A percentile compares a stretch with the other conserved stretches of the same genome.
Evolutionary conservation across 192 early-diverging fungal genomes (phyloP).

Genomic region (Podila clonocystis): DNA sequence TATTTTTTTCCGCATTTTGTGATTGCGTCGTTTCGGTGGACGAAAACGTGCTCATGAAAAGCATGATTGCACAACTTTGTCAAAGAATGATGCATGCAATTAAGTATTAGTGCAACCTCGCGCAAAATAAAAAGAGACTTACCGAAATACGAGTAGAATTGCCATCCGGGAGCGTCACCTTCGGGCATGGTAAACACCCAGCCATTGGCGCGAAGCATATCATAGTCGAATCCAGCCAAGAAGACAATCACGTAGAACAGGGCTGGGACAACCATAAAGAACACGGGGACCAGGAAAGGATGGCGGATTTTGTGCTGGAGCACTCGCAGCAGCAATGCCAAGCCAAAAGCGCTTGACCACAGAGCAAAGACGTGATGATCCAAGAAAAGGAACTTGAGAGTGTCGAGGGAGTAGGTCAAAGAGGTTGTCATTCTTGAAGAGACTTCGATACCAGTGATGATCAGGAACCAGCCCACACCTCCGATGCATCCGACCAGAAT

Average conservation of each 20-base stretch:
- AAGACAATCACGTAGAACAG: constrained; percentile 78
- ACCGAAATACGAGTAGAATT: constrained; percentile 87
- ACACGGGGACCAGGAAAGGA: constrained; percentile 89
- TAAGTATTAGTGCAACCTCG: neutral
- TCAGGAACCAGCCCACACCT: constrained; percentile 94
- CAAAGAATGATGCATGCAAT: neutral
- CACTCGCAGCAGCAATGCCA: constrained; percentile 76
- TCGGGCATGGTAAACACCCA: constrained; percentile 89
- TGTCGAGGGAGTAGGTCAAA: constrained; percentile 63
- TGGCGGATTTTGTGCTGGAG: constrained; percentile 75
- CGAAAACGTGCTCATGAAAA: neutral
- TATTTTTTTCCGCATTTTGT: neutral
- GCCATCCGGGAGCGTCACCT: constrained; percentile 82
- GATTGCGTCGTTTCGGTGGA: no score
- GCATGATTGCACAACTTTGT: neutral
- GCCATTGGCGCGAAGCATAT: constrained; percentile 72
- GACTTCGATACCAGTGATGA: constrained; percentile 94
- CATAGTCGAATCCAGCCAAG: constrained; percentile 67
- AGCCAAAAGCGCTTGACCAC: constrained; percentile 80
- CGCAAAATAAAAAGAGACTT: neutral
- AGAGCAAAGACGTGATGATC: constrained; percentile 72
- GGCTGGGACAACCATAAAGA: constrained; percentile 85
- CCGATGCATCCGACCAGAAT: constrained; percentile 96
- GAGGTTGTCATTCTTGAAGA: constrained; percentile 44
- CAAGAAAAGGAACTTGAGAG: constrained; percentile 72